A percentile compares a stretch with the other conserved stretches of the same genome.
Conservation (phyloP, 1,284 basidiomycete genomes). For the Veloporphyrellus conicus region DNA sequence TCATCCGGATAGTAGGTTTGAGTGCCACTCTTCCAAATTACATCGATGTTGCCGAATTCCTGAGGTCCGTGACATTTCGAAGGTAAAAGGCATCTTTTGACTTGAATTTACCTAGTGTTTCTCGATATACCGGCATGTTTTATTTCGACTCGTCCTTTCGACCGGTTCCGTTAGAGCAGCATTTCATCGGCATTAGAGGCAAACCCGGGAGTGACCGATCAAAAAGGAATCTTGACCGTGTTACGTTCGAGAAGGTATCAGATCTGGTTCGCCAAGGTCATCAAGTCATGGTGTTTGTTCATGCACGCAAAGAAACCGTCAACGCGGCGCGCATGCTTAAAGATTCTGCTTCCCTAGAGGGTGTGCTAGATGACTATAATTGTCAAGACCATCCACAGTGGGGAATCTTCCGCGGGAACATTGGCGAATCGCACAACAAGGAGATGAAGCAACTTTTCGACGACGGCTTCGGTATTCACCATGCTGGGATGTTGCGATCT, state of each 20-base stretch:
- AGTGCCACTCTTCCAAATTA: constrained; percentile 98
- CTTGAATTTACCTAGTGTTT: constrained; percentile 57
- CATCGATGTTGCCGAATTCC: constrained; percentile 93
- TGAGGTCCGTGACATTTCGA: constrained; percentile 53
- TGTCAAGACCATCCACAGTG: constrained; percentile 77
- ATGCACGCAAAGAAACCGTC: constrained; percentile 97
- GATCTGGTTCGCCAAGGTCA: constrained; percentile 84
- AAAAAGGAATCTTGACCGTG: constrained; percentile 86
- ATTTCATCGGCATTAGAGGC: constrained; percentile 95
- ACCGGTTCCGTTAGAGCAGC: constrained; percentile 95
- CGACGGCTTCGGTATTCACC: constrained; percentile 94
- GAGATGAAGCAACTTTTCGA: constrained; percentile 97
- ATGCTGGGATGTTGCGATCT: constrained; percentile 95
- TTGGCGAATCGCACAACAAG: constrained; percentile 83
- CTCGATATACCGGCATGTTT: constrained; percentile 88
- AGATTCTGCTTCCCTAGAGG: constrained; percentile 77
- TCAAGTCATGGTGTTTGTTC: constrained; percentile 99
- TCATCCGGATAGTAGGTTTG: constrained; percentile 98
- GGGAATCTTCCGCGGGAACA: constrained; percentile 71
- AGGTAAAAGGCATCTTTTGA: constrained; percentile 1
- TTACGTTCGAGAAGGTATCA: constrained; percentile 87
- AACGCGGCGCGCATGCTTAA: constrained; percentile 85
- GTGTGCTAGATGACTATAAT: constrained; percentile 72
- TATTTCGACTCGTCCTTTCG: constrained; percentile 98
- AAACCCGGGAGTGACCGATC: constrained; percentile 74